phyloP scores from a whole-genome alignment of 2,329 filamentous ascomycete species.

The Dactylellina leptospora region DNA sequence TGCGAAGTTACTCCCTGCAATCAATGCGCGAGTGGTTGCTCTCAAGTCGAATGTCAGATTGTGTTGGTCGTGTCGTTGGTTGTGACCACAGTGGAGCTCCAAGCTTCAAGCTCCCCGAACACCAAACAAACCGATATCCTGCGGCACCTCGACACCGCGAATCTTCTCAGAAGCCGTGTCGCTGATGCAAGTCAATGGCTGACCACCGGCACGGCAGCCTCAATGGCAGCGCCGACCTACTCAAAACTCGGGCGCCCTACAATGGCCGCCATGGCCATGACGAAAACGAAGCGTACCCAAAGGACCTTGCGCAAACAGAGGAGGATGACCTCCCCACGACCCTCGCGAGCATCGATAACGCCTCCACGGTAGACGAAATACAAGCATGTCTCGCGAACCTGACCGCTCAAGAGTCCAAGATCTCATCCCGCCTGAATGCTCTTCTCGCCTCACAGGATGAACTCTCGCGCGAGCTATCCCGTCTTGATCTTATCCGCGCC shows the following conservation, averaged over 20 bases:
- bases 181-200: conserved; percentile 46
- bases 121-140: background rate
- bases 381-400: conserved; percentile 78
- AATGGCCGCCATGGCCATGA: conserved; percentile 1
- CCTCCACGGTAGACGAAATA: conserved; percentile 75
- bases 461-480: conserved; percentile 82
- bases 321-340: conserved; percentile 33
- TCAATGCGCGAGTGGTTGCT: too few relatives aligned
- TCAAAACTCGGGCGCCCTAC: conserved; percentile 15
- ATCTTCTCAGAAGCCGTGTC: background rate
- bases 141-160: conserved; percentile 11
- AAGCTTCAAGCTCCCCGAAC: conserved; percentile 30
- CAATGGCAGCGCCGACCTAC: conserved; percentile 37
- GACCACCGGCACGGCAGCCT: conserved; percentile 37
- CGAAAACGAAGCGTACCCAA: background rate
- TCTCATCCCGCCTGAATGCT: conserved; percentile 77
- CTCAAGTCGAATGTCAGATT: background rate
- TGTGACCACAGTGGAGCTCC: conserved; percentile 24
- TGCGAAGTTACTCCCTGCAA: too few relatives aligned
- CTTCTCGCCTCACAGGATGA: conserved; percentile 85
- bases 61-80: conserved; percentile 38
- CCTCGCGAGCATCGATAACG: conserved; percentile 56
- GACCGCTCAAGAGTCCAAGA: conserved; percentile 76
- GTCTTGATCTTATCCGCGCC: conserved; percentile 87
- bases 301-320: conserved; percentile 2